A percentile compares a stretch with the other conserved stretches of the same genome.
Conservation (phyloP, 2,329 filamentous ascomycete species). For the Metarhizium humberi region DNA sequence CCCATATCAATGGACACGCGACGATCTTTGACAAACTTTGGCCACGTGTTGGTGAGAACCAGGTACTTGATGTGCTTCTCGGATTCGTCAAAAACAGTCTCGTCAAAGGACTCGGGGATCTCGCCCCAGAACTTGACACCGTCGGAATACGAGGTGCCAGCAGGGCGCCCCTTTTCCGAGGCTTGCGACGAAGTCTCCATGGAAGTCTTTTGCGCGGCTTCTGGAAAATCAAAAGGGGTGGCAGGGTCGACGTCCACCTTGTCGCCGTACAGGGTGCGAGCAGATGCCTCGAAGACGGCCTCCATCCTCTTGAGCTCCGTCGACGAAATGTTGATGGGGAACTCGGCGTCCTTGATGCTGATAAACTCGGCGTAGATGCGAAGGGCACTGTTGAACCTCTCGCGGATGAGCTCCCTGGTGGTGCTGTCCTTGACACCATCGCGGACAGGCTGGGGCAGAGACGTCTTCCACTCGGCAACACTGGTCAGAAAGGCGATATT, state of each 20-base stretch:
- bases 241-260: conserved; percentile 24
- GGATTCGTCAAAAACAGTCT: conserved; percentile 47
- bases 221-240: conserved; percentile 26
- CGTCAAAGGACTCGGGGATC: conserved; percentile 38
- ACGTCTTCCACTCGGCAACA: conserved; percentile 46
- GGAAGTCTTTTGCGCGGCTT: not conserved
- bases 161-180: not conserved
- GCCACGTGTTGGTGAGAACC: conserved; percentile 61
- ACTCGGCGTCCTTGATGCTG: conserved; percentile 48
- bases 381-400: conserved; percentile 48
- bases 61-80: conserved; percentile 55
- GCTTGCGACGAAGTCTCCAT: not conserved
- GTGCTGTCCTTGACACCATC: conserved; percentile 12
- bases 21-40: conserved; percentile 39
- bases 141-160: not conserved
- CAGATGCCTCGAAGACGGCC: conserved; percentile 43
- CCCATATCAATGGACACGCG: conserved; percentile 14
- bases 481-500: conserved; percentile 58
- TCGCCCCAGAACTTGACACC: conserved; percentile 27
- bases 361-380: conserved; percentile 54
- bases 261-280: conserved; percentile 31
- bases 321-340: conserved; percentile 56
- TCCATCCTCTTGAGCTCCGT: conserved; percentile 41
- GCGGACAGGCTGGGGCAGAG: conserved; percentile 15
- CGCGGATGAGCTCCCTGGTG: conserved; percentile 24